phyloP scores from a whole-genome alignment of 805 yeast genomes.

The Candida nemodendra region DNA sequence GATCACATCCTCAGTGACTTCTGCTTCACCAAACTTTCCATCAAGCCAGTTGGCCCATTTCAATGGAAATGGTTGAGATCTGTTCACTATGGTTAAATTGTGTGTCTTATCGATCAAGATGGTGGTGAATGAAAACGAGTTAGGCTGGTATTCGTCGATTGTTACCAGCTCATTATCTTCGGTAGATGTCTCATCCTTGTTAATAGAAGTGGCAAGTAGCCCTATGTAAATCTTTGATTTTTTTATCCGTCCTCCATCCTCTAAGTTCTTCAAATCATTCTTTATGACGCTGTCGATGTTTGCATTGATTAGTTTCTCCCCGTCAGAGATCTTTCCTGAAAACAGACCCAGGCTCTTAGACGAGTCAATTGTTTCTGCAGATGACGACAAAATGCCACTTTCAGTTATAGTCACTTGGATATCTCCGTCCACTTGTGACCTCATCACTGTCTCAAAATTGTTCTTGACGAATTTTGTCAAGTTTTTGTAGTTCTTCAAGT shows the following conservation, averaged over 20 bases:
- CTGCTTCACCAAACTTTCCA: conserved; percentile 31
- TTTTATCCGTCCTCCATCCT: conserved; percentile 10
- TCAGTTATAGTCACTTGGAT: conserved; percentile 61
- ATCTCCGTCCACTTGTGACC: conserved; percentile 73
- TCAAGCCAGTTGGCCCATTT: conserved; percentile 95
- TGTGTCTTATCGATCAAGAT: conserved; percentile 78
- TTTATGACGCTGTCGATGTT: conserved; percentile 72
- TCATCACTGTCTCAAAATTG: conserved; percentile 62
- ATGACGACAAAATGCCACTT: conserved; percentile 38
- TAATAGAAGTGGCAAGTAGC: conserved; percentile 30
- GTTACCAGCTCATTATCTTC: conserved; percentile 33
- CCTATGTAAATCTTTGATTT: conserved; percentile 33
- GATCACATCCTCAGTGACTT: conserved; percentile 43
- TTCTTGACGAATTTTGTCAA: conserved; percentile 47
- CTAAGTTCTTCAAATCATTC: conserved; percentile 3
- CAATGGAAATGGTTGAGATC: conserved; percentile 86
- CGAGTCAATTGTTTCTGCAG: conserved; percentile 26
- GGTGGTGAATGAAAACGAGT: conserved; percentile 72
- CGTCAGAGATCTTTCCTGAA: conserved; percentile 75
- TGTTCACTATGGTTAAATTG: conserved; percentile 66
- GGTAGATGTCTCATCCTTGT: conserved; percentile 17
- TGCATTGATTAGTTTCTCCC: conserved; percentile 85
- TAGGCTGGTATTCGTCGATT: conserved; percentile 46
- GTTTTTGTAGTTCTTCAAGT: conserved; percentile 52
- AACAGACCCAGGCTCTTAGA: conserved; percentile 62